Base-by-base conservation (phyloP, 1,139 yeast species). In the Casaregolazyma suthepensis region DNA sequence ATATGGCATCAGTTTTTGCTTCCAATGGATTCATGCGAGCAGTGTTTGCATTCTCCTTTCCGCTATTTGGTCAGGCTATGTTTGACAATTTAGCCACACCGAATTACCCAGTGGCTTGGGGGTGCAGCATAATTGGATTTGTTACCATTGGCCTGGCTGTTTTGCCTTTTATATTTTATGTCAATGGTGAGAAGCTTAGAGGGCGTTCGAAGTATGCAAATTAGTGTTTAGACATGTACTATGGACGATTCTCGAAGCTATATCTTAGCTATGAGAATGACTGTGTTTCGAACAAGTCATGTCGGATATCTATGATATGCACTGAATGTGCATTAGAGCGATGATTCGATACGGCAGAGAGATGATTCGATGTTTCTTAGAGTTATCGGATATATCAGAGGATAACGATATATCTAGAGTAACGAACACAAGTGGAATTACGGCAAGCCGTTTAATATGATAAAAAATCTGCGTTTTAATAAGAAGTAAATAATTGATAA, bases 41-140 rank as follows among this genome's bases (percentile, higher is more conserved):
- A 1, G 68, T 71, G 4, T 71, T 77, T 62, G 85, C 82, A 0
- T 80, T 80, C 37, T 75, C 75, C 3, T 80, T 81, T 72, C 85
- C 85, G 43, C 66, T 81, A 46, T 79, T 81, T 61, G 84, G 81
- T 1, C 65, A 67, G 45, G 71, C 76, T 1, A 69, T 81, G 72
- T 81, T 73, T 56, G 57, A 63, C 40, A 78, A 78, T 81, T 71
- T 61, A n/a, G n/a, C n/a, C n/a, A n/a, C n/a, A n/a, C n/a, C n/a
- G n/a, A n/a, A n/a, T n/a, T n/a, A n/a, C n/a, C 83, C 83, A 2
- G 82, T 79, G 9, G 85, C 75, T 0, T 79, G 80, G 80, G 85
- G 84, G 1, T 71, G 79, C 1, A 71, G 79, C 7, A 61, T 81
- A 18, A 62, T 81, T 52, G 84, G 76, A 0, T 74, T 75, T 53